Conservation (phyloP, 1,284 basidiomycete species). For the Pholiota adiposa region DNA sequence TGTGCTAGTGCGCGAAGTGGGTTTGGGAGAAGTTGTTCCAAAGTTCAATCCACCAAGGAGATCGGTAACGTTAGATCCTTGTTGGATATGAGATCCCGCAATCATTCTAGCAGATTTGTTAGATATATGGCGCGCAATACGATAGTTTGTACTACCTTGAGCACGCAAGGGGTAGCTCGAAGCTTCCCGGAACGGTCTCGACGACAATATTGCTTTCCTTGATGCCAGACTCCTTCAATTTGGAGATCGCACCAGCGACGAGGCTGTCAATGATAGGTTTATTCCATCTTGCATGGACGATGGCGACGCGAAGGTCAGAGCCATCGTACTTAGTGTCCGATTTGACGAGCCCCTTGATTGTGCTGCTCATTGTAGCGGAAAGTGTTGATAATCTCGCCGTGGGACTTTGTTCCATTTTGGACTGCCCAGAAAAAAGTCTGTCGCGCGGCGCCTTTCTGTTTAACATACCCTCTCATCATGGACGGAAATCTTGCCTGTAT, state of each 20-base stretch:
- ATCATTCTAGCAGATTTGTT: conserved; percentile 62
- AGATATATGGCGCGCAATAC: conserved; percentile 5
- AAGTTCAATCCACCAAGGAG: conserved; percentile 76
- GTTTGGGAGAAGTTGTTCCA: conserved; percentile 37
- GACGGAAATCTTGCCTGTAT: conserved; percentile 53
- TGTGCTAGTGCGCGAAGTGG: conserved; percentile 51
- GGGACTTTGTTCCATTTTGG: conserved; percentile 33
- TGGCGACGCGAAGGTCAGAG: conserved; percentile 79
- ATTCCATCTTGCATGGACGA: conserved; percentile 96
- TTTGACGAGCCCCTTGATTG: conserved; percentile 80
- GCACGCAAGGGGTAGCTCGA: conserved; percentile 89
- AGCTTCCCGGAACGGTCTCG: conserved; percentile 93
- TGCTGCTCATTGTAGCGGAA: conserved; percentile 46
- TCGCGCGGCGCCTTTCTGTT: neutral
- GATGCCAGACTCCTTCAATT: conserved; percentile 85
- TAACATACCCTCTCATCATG: conserved; percentile 35
- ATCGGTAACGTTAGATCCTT: conserved; percentile 73
- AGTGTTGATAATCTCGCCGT: conserved; percentile 29
- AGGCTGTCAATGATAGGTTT: conserved; percentile 84
- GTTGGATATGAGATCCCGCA: conserved; percentile 82
- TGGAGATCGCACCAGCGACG: conserved; percentile 75
- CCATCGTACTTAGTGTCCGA: conserved; percentile 75
- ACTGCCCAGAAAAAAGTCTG: conserved; percentile 22
- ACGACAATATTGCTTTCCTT: conserved; percentile 90
- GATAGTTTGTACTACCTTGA: conserved; percentile 54